Percentiles rank a stretch among this genome's conserved stretches.
phyloP scores from a whole-genome alignment of 768 basidiomycete species.

The Suillus luteus region DNA sequence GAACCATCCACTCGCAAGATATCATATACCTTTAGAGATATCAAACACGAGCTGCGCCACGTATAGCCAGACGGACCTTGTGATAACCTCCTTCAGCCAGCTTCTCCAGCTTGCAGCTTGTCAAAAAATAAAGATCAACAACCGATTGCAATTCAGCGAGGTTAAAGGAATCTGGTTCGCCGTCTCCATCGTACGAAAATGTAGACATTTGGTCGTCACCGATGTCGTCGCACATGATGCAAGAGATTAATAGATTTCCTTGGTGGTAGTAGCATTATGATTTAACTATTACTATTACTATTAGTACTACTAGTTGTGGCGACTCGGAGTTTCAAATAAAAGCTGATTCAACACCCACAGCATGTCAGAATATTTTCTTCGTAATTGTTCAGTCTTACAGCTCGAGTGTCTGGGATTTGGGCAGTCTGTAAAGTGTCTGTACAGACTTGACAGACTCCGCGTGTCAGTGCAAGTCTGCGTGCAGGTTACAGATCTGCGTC shows the following conservation, averaged over 20 bases:
- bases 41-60: not conserved
- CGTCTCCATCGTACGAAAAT: not conserved
- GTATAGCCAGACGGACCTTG: not conserved
- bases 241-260: not conserved
- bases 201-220: not conserved
- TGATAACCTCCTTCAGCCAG: slow-evolving; percentile 2
- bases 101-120: slow-evolving; percentile 2
- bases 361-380: too few relatives aligned
- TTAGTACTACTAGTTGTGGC: too few relatives aligned
- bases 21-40: not conserved
- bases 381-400: too few relatives aligned
- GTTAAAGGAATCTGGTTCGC: not conserved
- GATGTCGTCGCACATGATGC: not conserved
- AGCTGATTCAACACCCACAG: too few relatives aligned
- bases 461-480: too few relatives aligned
- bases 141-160: not conserved
- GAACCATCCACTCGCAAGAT: not conserved
- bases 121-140: not conserved
- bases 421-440: too few relatives aligned
- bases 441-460: too few relatives aligned
- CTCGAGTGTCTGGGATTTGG: too few relatives aligned
- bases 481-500: too few relatives aligned
- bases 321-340: too few relatives aligned
- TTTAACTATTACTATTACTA: too few relatives aligned
- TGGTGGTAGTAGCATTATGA: too few relatives aligned